Evolutionary conservation across 2,329 filamentous ascomycete genomes (phyloP).

Genomic region (Hypoxylon sp.): DNA sequence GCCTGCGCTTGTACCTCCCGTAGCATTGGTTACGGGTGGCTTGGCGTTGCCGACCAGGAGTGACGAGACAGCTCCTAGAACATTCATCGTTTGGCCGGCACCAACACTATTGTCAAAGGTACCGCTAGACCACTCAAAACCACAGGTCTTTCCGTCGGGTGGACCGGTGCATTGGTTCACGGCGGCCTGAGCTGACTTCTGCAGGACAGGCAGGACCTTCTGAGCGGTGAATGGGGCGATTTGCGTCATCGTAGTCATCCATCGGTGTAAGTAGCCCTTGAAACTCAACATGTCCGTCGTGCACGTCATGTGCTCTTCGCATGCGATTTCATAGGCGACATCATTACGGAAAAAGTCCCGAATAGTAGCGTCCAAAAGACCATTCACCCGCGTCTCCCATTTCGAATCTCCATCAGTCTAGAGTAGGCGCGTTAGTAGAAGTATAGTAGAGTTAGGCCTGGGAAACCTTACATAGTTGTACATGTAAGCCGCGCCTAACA

Average conservation of each 20-base stretch:
- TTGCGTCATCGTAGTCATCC: slow-evolving; percentile 61
- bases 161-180: slow-evolving; percentile 56
- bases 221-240: slow-evolving; percentile 58
- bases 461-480: slow-evolving; percentile 59
- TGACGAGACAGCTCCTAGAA: slow-evolving; percentile 68
- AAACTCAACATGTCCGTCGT: slow-evolving; percentile 71
- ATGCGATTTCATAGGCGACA: slow-evolving; percentile 69
- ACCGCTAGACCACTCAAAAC: slow-evolving; percentile 63
- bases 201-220: slow-evolving; percentile 56
- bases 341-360: slow-evolving; percentile 65
- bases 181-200: slow-evolving; percentile 59
- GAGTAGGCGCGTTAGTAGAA: slow-evolving; percentile 25
- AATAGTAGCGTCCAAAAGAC: slow-evolving; percentile 62
- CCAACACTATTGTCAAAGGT: slow-evolving; percentile 68
- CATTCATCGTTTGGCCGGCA: slow-evolving; percentile 73
- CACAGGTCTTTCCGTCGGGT: slow-evolving; percentile 61
- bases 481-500: slow-evolving; percentile 61
- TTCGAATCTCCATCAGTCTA: slow-evolving; percentile 57
- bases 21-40: slow-evolving; percentile 61
- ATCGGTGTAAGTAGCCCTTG: slow-evolving; percentile 72
- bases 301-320: slow-evolving; percentile 66
- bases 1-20: slow-evolving; percentile 67
- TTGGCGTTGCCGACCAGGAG: slow-evolving; percentile 62
- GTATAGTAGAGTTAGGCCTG: no score
- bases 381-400: slow-evolving; percentile 64